Evolutionary conservation across 2,329 filamentous ascomycete species (phyloP).

Genomic region (Microdochium nivale): DNA sequence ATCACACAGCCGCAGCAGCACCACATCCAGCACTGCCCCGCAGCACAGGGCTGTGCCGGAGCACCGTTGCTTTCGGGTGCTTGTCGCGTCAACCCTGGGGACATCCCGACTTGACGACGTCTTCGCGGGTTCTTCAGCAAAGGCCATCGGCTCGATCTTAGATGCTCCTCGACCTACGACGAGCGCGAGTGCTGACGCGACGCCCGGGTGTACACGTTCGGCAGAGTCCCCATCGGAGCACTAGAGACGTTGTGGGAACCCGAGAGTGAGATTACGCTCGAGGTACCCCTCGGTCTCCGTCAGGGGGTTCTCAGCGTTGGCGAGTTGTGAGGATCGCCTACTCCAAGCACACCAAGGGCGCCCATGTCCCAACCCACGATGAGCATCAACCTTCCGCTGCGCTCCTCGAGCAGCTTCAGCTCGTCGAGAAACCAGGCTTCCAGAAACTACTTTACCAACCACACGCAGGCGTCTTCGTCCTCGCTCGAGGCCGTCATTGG

Average conservation of each 20-base stretch:
- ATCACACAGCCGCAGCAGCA: background rate
- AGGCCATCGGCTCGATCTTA: too few species aligned
- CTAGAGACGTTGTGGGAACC: too few species aligned
- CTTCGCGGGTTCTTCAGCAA: too few species aligned
- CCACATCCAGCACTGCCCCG: background rate
- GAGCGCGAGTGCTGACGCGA: too few species aligned
- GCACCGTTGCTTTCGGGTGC: background rate
- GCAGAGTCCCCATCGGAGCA: too few species aligned
- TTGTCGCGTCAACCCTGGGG: background rate
- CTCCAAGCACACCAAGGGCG: background rate
- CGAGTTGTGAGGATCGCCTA: background rate
- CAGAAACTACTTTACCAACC: constrained; percentile 46
- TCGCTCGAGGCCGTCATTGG: constrained; percentile 56
- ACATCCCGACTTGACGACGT: too few species aligned
- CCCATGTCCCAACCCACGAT: constrained; percentile 20
- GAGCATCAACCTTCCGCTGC: constrained; percentile 44
- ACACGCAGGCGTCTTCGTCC: constrained; percentile 45
- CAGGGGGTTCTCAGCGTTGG: background rate
- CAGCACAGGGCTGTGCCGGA: background rate
- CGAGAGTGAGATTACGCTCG: too few species aligned
- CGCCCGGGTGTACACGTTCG: too few species aligned
- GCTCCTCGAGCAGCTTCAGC: constrained; percentile 26
- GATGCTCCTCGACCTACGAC: too few species aligned
- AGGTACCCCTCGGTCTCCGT: background rate
- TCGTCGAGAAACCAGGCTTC: constrained; percentile 46